phyloP scores from a whole-genome alignment of 495 filamentous ascomycete species.

The Lasiosphaeriaceae sp. region DNA sequence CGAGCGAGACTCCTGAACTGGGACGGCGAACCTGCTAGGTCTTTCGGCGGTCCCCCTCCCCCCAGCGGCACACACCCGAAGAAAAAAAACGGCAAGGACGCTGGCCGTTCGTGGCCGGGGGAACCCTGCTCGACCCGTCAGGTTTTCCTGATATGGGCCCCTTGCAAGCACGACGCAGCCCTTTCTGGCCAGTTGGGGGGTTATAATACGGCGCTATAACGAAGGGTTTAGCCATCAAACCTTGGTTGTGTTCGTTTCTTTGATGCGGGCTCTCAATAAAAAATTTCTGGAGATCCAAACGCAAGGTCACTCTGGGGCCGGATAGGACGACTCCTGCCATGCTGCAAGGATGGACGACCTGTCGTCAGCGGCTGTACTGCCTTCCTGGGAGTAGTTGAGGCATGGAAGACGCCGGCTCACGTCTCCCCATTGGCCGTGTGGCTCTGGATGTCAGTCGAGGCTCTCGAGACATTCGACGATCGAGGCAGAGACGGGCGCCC shows the following conservation, averaged over 20 bases:
- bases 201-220: conserved; percentile 21
- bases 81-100: conserved; percentile 13
- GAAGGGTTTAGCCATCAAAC: conserved; percentile 27
- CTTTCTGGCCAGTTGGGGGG: conserved; percentile 18
- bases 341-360: conserved; percentile 17
- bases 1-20: neutral
- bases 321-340: conserved; percentile 15
- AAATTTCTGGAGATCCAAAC: conserved; percentile 18
- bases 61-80: conserved; percentile 11
- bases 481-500: neutral
- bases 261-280: conserved; percentile 14
- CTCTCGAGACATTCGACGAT: neutral
- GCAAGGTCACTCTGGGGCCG: conserved; percentile 11
- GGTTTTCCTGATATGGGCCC: conserved; percentile 25
- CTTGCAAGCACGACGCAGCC: conserved; percentile 19
- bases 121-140: conserved; percentile 23
- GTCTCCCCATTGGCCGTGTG: conserved; percentile 9
- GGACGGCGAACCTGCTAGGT: no score
- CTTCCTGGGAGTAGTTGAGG: conserved; percentile 7
- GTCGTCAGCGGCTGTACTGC: conserved; percentile 15
- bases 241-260: conserved; percentile 24
- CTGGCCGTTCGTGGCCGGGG: conserved; percentile 12
- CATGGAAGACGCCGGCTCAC: conserved; percentile 8
- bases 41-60: neutral
- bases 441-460: conserved; percentile 7